Evolutionary conservation across 208 protist species (phyloP).

Genomic region (Blastocrithidia nonstop): DNA sequence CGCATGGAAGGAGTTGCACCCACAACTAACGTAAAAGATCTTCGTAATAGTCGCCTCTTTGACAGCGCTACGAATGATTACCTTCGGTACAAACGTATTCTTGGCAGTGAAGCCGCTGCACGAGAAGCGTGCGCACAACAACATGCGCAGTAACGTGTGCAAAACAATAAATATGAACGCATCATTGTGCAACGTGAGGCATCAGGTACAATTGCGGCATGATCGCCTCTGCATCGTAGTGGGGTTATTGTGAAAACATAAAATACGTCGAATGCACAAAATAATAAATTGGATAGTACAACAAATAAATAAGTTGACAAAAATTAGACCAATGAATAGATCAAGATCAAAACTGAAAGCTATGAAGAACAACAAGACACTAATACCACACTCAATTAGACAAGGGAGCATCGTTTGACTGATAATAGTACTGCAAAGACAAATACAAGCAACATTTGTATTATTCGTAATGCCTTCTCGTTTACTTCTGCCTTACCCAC

Average conservation of each 20-base stretch:
- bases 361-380: no score
- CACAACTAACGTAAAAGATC: conserved; percentile 57
- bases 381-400: no score
- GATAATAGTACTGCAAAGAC: conserved; percentile 2
- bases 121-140: conserved; percentile 11
- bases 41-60: conserved; percentile 53
- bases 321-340: no score
- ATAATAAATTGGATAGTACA: no score
- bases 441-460: conserved; percentile 7
- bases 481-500: conserved; percentile 73
- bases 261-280: no score
- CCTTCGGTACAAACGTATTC: conserved; percentile 23
- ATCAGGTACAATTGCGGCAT: conserved; percentile 36
- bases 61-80: conserved; percentile 44
- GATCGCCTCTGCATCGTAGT: conserved; percentile 64
- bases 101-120: conserved; percentile 23
- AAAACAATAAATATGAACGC: conserved; percentile 4
- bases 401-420: no score
- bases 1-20: conserved; percentile 9
- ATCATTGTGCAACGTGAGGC: conserved; percentile 20
- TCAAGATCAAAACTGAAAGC: no score
- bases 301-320: no score
- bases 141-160: not conserved
- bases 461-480: conserved; percentile 60
- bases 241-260: conserved; percentile 51